Percentiles rank a stretch among this genome's conserved stretches.
Evolutionary conservation across 495 filamentous ascomycete genomes (phyloP).

Genomic region (Acidomyces sp.): DNA sequence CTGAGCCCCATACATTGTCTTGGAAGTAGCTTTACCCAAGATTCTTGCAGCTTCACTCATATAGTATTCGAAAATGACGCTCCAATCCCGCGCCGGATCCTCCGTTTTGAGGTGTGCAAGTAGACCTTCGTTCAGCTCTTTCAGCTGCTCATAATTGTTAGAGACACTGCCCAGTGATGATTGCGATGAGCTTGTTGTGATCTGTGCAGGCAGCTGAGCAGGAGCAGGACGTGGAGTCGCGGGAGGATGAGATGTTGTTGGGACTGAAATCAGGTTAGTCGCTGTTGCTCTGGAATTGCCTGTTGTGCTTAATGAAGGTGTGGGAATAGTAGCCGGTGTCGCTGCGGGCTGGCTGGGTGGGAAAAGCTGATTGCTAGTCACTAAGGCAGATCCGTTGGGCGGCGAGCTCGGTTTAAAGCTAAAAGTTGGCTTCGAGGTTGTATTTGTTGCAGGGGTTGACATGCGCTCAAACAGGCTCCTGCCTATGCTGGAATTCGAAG

Average conservation of each 20-base stretch:
- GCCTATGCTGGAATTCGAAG: slow-evolving; percentile 1
- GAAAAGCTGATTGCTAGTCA: too few relatives aligned
- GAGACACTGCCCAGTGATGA: too few relatives aligned
- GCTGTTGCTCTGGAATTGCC: background rate
- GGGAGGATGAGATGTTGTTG: too few relatives aligned
- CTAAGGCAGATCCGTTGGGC: too few relatives aligned
- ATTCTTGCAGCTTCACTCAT: slow-evolving; percentile 9
- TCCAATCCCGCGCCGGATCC: slow-evolving; percentile 16
- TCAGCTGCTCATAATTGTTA: slow-evolving; percentile 4
- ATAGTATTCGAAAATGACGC: slow-evolving; percentile 14
- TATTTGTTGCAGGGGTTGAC: too few relatives aligned
- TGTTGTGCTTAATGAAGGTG: slow-evolving; percentile 1
- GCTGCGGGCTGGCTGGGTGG: too few relatives aligned
- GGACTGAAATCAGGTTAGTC: too few relatives aligned
- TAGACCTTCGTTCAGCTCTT: slow-evolving; percentile 18
- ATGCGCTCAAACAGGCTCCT: slow-evolving; percentile 17
- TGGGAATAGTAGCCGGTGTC: slow-evolving; percentile 6
- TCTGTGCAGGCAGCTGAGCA: too few relatives aligned
- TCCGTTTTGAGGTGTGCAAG: slow-evolving; percentile 12
- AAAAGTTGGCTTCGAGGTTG: too few relatives aligned
- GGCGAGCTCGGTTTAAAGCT: too few relatives aligned
- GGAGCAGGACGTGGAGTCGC: too few relatives aligned
- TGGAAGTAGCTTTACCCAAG: slow-evolving; percentile 2
- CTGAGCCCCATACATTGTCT: background rate
- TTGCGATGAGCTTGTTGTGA: background rate